Percentiles rank a stretch among this genome's conserved stretches.
Evolutionary conservation across 257 asterid genomes (phyloP).

Genomic region (Capsicum chinense): DNA sequence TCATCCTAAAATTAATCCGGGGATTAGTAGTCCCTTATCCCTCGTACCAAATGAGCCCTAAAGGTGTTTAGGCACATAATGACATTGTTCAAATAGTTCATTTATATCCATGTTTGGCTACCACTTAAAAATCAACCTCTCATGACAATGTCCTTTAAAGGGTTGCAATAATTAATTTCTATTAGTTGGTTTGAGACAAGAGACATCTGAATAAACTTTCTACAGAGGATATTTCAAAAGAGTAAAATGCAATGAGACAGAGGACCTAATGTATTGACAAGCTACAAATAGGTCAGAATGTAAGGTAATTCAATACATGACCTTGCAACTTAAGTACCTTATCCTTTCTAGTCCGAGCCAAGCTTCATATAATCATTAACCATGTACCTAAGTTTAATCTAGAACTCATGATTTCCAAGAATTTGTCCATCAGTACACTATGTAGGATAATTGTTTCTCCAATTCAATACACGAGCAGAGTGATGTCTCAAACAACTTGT

Average conservation of each 20-base stretch:
- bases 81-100: constrained; percentile 1
- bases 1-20: too few species aligned
- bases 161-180: background rate
- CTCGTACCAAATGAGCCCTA: too few species aligned
- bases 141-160: background rate
- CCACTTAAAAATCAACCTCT: background rate
- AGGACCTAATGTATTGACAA: background rate
- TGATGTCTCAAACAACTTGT: too few species aligned
- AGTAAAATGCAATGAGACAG: background rate
- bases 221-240: background rate
- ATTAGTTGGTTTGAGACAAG: background rate
- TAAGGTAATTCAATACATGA: constrained; percentile 6
- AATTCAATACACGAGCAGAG: too few species aligned
- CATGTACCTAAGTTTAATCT: background rate
- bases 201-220: background rate
- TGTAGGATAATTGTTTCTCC: background rate
- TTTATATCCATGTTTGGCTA: background rate
- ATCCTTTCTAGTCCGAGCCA: background rate
- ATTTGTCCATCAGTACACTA: background rate
- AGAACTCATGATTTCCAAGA: background rate
- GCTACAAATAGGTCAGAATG: background rate
- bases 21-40: too few species aligned
- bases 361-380: constrained; percentile 8
- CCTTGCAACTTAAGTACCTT: background rate
- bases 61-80: constrained; percentile 5